A percentile compares a stretch with the other conserved stretches of the same genome.
phyloP scores from a whole-genome alignment of 345 rosid genomes.

The Tarenaya hassleriana region DNA sequence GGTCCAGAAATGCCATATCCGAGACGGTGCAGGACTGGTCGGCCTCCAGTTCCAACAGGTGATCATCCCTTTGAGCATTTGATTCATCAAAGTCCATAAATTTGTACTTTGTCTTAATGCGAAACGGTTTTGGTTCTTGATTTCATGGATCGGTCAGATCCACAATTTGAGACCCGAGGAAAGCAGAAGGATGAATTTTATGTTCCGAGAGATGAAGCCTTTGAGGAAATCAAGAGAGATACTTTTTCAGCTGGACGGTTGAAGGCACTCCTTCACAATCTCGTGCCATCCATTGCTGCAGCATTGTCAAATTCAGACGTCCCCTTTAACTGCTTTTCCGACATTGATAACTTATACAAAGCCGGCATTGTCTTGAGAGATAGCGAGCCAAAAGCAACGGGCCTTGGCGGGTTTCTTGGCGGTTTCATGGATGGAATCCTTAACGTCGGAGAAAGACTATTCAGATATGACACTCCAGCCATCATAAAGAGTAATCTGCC shows the following conservation, averaged over 20 bases:
- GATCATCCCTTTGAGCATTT: too few species aligned
- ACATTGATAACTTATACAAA: constrained; percentile 69
- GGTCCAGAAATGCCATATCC: constrained; percentile 77
- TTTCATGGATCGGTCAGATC: constrained; percentile 36
- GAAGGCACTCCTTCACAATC: constrained; percentile 87
- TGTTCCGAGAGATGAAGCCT: constrained; percentile 88
- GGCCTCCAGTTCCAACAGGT: constrained; percentile 63
- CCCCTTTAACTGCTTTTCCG: constrained; percentile 84
- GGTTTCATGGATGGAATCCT: constrained; percentile 41
- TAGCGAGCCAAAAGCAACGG: constrained; percentile 24
- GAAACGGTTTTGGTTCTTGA: constrained; percentile 6
- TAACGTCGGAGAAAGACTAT: constrained; percentile 47
- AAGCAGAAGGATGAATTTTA: constrained; percentile 80
- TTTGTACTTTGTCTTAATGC: neutral
- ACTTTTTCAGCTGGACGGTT: constrained; percentile 79
- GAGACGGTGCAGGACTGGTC: constrained; percentile 84
- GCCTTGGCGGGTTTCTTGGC: constrained; percentile 23
- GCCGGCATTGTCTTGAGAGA: constrained; percentile 51
- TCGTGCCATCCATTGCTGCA: constrained; percentile 76
- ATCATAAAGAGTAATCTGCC: constrained; percentile 62
- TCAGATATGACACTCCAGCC: constrained; percentile 77
- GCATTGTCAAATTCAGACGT: constrained; percentile 69
- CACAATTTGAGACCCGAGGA: constrained; percentile 60
- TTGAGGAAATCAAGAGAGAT: constrained; percentile 86
- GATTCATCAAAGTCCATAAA: too few species aligned